A percentile compares a stretch with the other conserved stretches of the same genome.
These are phyloP conservation scores for Arthroderma sp. DNA, from an alignment of 2,329 filamentous ascomycete species.

Conservation along the genomic window DNA sequence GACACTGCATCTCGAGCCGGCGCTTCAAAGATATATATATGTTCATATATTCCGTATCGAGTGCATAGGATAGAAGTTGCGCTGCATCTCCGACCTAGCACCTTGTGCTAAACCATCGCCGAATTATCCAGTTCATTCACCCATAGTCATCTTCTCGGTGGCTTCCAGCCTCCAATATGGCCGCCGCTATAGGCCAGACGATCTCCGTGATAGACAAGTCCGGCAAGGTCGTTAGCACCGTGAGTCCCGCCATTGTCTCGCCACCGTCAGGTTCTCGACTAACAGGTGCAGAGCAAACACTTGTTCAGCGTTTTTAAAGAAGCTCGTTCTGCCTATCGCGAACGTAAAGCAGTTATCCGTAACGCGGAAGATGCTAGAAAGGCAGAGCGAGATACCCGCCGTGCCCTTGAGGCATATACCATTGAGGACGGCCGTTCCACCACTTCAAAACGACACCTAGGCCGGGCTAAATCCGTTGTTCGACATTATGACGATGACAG, in stretches of 20 bases:
- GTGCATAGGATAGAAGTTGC: neutral
- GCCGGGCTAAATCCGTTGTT: conserved; percentile 26
- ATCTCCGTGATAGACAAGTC: conserved; percentile 85
- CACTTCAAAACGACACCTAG: conserved; percentile 28
- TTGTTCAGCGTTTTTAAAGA: conserved; percentile 85
- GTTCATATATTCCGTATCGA: neutral
- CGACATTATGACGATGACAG: conserved; percentile 10
- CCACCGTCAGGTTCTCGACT: conserved; percentile 15
- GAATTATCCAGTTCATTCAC: too few relatives aligned
- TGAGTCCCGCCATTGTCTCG: conserved; percentile 34
- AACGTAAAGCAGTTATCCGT: conserved; percentile 72
- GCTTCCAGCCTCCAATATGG: conserved; percentile 14
- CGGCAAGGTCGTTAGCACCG: conserved; percentile 80
- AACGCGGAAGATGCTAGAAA: conserved; percentile 52
- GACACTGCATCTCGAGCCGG: neutral
- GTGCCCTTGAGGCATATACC: conserved; percentile 40
- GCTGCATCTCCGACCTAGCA: neutral
- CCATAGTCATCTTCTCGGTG: neutral
- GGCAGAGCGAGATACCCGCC: conserved; percentile 49
- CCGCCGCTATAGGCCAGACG: conserved; percentile 48
- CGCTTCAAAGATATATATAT: neutral
- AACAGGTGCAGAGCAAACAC: conserved; percentile 62
- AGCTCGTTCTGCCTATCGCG: conserved; percentile 73
- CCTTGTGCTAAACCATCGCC: too few relatives aligned
- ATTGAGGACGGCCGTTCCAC: conserved; percentile 38